These are phyloP conservation scores for Debaryomyces nepalensis DNA, from an alignment of 1,139 yeast genomes.

Conservation along the genomic window DNA sequence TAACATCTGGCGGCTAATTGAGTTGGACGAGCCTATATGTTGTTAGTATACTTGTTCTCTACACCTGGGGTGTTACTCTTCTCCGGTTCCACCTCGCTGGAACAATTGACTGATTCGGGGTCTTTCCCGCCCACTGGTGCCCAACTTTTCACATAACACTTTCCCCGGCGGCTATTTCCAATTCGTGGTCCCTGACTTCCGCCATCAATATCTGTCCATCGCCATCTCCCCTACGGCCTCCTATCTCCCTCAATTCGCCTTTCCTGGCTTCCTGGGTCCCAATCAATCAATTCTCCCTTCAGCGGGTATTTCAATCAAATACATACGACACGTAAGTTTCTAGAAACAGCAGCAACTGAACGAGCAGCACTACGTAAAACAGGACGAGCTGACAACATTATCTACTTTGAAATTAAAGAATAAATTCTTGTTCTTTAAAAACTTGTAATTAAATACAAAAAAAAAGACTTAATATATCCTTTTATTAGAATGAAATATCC, in stretches of 20 bases:
- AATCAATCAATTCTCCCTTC: conserved; percentile 5
- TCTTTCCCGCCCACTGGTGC: background rate
- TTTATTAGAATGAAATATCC: conserved; percentile 11
- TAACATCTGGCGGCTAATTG: conserved; percentile 69
- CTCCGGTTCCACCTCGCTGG: background rate
- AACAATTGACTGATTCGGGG: conserved; percentile 6
- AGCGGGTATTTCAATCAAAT: conserved; percentile 19
- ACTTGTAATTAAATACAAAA: conserved; percentile 10
- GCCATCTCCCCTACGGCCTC: background rate
- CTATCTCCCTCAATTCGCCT: background rate
- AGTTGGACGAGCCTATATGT: conserved; percentile 70
- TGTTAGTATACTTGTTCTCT: conserved; percentile 27
- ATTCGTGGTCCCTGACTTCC: background rate
- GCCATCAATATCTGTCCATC: background rate
- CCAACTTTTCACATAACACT: conserved; percentile 7
- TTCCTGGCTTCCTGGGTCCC: background rate
- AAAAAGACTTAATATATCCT: conserved; percentile 14
- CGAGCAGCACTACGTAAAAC: conserved; percentile 82
- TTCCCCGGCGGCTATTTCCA: conserved; percentile 8
- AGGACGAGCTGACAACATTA: conserved; percentile 82
- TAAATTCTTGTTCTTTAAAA: conserved; percentile 17
- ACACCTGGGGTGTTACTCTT: background rate
- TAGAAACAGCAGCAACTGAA: conserved; percentile 71
- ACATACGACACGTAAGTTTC: conserved; percentile 70
- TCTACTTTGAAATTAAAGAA: conserved; percentile 19